Conservation (phyloP, 140 eudicot genomes). For the Eryngium alpinum region DNA sequence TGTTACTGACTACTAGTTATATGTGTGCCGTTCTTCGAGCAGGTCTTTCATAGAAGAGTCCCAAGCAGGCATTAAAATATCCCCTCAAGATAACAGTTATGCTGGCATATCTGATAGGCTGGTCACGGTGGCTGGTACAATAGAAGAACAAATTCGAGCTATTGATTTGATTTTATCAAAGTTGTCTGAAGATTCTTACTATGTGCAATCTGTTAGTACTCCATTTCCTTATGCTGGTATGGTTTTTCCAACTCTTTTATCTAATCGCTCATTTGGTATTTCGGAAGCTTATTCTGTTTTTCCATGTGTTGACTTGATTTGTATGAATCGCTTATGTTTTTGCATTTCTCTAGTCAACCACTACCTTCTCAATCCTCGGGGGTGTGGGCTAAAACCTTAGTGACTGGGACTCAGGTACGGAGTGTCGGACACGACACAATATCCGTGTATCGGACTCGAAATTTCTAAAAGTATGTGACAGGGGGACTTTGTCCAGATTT, state of each 20-base stretch:
- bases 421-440: too few relatives aligned
- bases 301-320: too few relatives aligned
- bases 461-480: too few relatives aligned
- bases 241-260: not conserved
- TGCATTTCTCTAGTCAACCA: too few relatives aligned
- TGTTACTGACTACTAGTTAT: conserved; percentile 16
- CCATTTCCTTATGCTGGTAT: conserved; percentile 82
- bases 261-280: not conserved
- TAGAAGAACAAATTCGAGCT: conserved; percentile 74
- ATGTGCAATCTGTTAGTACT: conserved; percentile 55
- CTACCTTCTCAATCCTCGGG: too few relatives aligned
- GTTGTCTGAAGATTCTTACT: conserved; percentile 64
- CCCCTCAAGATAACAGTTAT: conserved; percentile 71
- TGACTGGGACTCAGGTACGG: too few relatives aligned
- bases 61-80: conserved; percentile 77
- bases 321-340: too few relatives aligned
- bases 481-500: too few relatives aligned
- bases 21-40: conserved; percentile 17
- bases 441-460: too few relatives aligned
- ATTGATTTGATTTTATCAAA: conserved; percentile 61
- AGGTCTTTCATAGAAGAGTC: conserved; percentile 89
- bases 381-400: too few relatives aligned
- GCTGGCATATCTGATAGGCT: conserved; percentile 76
- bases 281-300: too few relatives aligned
- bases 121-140: conserved; percentile 67